Evolutionary conservation across 352 stramenopile species (phyloP).

Genomic region (Globisporangium viniferum): DNA sequence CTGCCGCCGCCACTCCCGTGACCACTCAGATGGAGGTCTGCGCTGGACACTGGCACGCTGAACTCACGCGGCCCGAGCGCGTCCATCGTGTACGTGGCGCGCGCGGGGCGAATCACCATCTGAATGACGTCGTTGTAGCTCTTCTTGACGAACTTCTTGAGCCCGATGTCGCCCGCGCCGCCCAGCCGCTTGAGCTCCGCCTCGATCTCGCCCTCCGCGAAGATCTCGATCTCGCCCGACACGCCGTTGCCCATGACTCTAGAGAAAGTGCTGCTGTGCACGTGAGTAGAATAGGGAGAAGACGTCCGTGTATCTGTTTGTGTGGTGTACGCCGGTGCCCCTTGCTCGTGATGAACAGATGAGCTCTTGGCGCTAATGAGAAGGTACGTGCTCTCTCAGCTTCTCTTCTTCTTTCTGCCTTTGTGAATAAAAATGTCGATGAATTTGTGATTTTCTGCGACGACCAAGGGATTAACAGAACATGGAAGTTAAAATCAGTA

Average conservation of each 20-base stretch:
- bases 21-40: slow-evolving; percentile 2
- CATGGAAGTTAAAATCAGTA: not conserved
- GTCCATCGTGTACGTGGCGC: slow-evolving; percentile 45
- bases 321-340: not conserved
- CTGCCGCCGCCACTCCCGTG: slow-evolving; percentile 10
- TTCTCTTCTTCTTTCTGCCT: not conserved
- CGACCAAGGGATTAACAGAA: not conserved
- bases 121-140: slow-evolving; percentile 77
- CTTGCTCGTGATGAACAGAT: not conserved
- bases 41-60: slow-evolving; percentile 19
- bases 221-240: slow-evolving; percentile 79
- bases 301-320: not conserved
- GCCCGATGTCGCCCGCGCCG: slow-evolving; percentile 59
- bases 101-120: slow-evolving; percentile 69
- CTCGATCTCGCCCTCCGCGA: slow-evolving; percentile 76
- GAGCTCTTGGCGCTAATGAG: not conserved
- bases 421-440: not conserved
- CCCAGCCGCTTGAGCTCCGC: slow-evolving; percentile 61
- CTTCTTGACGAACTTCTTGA: slow-evolving; percentile 72
- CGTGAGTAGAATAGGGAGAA: not conserved
- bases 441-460: not conserved
- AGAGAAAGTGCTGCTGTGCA: not conserved
- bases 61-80: slow-evolving; percentile 56
- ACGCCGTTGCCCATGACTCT: slow-evolving; percentile 68
- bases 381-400: not conserved